Base-by-base conservation (phyloP, 495 filamentous ascomycete species). In the Usnea hakonensis region DNA sequence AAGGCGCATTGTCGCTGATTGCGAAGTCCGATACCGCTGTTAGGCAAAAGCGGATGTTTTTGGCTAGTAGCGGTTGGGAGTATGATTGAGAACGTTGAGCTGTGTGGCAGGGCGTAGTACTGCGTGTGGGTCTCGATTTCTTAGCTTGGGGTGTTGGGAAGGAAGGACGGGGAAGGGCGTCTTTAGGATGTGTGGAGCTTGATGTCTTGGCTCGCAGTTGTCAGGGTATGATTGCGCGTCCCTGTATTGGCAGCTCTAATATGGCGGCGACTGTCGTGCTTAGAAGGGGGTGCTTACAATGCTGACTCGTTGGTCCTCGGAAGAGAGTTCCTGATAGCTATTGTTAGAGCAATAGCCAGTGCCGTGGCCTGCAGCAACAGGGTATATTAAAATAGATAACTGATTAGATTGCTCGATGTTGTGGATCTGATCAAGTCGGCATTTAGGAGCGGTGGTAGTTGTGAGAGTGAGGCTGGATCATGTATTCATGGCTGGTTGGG, bases 1-100 rank as follows among this genome's bases (percentile, higher is more conserved):
- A 63, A 91, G 76, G 70, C 87, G 87, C 88, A 90, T 91, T 57
- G 65, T 82, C 14, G 46, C 26, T 28, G 14, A 41, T 3, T 41
- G 9, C 38, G 38, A 41, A 3, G 14, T 14, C 38, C 17, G 38
- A n/a, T n/a, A n/a, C n/a, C n/a, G n/a, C n/a, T n/a, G n/a, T n/a
- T n/a, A n/a, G n/a, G n/a, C n/a, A n/a, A n/a, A n/a, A n/a, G n/a
- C n/a, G n/a, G n/a, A n/a, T n/a, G n/a, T 41, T 41, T 17, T 41
- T 41, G 38, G 38, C 14, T 41, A 13, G 43, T 10, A 1, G 10
- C 21, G 21, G 43, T 46, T 46, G 43, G 43, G 43, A 11, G 6
- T 11, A 21, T 46, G 40, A n/a, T n/a, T 21, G 43, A 46, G 21
- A 1, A 11, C 9, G 43, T 46, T 46, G 43, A 26, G 43, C 43